Evolutionary conservation across 2,329 filamentous ascomycete species (phyloP).

Genomic region (Botryotinia globosa): DNA sequence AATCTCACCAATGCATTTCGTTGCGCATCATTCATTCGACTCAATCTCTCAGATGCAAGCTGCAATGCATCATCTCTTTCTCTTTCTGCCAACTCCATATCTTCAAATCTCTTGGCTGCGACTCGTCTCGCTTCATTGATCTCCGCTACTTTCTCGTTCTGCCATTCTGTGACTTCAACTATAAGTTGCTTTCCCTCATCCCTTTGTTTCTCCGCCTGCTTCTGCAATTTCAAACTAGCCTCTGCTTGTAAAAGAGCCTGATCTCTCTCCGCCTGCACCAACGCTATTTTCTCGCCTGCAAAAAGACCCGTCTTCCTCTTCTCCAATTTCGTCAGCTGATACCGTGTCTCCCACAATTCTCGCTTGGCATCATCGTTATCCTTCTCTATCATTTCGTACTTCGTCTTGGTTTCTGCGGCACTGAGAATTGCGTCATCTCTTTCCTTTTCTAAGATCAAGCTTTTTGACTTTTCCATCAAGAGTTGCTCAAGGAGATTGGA

Average conservation of each 20-base stretch:
- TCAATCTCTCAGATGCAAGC: background rate
- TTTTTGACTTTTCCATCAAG: conserved; percentile 1
- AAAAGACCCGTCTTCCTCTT: background rate
- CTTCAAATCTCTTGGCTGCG: background rate
- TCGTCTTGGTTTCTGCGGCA: background rate
- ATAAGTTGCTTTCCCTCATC: background rate
- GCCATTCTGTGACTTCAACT: too few relatives aligned
- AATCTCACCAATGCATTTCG: background rate
- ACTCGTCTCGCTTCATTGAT: background rate
- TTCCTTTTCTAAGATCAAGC: background rate
- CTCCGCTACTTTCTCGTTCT: background rate
- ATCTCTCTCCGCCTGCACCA: background rate
- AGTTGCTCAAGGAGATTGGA: conserved; percentile 6
- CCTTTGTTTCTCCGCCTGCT: background rate
- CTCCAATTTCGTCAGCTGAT: background rate
- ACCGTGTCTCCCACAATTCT: background rate
- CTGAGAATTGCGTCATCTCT: background rate
- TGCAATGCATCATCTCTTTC: background rate
- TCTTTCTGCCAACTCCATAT: background rate
- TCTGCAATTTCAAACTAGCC: background rate
- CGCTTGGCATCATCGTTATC: background rate
- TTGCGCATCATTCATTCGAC: background rate
- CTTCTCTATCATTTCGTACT: background rate
- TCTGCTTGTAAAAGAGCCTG: background rate
- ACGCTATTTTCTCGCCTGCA: background rate